These are phyloP conservation scores for Candida sanyaensis DNA, from an alignment of 1,139 yeast species.

Conservation along the genomic window DNA sequence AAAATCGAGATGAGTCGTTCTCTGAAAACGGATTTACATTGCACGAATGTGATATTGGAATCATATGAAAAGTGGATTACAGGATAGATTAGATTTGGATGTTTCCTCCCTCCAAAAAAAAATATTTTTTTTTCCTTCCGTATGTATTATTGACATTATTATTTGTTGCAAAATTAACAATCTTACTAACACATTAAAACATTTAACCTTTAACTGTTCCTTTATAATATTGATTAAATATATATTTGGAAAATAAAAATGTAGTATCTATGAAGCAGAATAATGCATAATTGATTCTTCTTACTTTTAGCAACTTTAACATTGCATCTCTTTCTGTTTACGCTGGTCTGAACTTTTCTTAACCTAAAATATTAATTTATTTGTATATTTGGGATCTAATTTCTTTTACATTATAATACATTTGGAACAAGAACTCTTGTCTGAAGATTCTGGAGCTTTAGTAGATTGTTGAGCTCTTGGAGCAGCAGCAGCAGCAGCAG, in stretches of 20 bases:
- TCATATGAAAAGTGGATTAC: neutral
- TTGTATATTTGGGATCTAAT: neutral
- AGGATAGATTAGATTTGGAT: constrained; percentile 14
- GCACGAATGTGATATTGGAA: constrained; percentile 2
- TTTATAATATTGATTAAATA: neutral
- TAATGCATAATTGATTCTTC: too few relatives aligned
- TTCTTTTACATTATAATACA: constrained; percentile 27
- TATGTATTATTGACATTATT: constrained; percentile 1
- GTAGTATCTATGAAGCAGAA: neutral
- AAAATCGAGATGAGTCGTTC: neutral
- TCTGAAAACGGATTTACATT: neutral
- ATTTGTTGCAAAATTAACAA: constrained; percentile 2
- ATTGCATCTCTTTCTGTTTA: neutral
- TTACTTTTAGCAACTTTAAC: neutral
- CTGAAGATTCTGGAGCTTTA: constrained; percentile 20
- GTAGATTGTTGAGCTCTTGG: constrained; percentile 22
- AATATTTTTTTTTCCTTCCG: constrained; percentile 6
- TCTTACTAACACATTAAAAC: neutral
- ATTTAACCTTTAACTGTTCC: neutral
- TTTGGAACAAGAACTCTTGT: constrained; percentile 27
- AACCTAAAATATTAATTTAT: neutral
- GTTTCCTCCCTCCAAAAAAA: neutral
- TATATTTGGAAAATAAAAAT: neutral
- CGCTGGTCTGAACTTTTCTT: too few relatives aligned
- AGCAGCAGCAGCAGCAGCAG: constrained; percentile 8